Conservation (phyloP, 805 yeast genomes). For the Trichomonascus vanleenenianus region DNA sequence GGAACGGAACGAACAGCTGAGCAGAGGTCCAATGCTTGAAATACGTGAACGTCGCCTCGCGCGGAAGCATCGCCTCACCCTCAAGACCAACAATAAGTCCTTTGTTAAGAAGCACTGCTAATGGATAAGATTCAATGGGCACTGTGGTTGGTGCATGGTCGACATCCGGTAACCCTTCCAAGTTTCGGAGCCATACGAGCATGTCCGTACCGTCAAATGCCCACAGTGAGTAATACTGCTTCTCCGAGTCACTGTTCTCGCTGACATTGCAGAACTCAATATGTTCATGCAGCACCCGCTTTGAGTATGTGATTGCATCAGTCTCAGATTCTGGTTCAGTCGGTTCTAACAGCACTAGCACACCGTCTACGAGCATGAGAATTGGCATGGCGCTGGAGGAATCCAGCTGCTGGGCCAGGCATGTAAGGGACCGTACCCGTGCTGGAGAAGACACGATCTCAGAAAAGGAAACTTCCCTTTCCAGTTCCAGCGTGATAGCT, state of each 20-base stretch:
- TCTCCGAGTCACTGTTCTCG: too few relatives aligned
- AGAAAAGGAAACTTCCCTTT: conserved; percentile 28
- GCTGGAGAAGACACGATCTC: conserved; percentile 33
- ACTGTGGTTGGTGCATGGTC: conserved; percentile 16
- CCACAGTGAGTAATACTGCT: conserved; percentile 30
- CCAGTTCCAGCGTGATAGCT: conserved; percentile 21
- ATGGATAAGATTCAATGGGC: conserved; percentile 42
- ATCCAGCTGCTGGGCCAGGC: conserved; percentile 9
- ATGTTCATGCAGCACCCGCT: conserved; percentile 26
- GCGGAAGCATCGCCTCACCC: conserved; percentile 32
- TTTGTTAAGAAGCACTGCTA: conserved; percentile 38
- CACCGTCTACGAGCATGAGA: conserved; percentile 32
- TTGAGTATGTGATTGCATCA: conserved; percentile 15
- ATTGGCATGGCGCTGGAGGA: conserved; percentile 10
- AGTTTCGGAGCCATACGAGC: conserved; percentile 19
- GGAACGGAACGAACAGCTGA: conserved; percentile 27
- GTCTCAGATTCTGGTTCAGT: conserved; percentile 3
- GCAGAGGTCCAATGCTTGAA: conserved; percentile 26
- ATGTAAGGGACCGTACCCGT: conserved; percentile 29
- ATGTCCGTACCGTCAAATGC: conserved; percentile 34
- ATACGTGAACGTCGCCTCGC: conserved; percentile 27
- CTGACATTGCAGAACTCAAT: conserved; percentile 22
- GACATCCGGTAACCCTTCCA: not conserved
- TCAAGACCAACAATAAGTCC: conserved; percentile 46
- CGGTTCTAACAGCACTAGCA: conserved; percentile 23